Conservation (phyloP, 2,329 filamentous ascomycete genomes). For the Conoideocrella luteorostrata region DNA sequence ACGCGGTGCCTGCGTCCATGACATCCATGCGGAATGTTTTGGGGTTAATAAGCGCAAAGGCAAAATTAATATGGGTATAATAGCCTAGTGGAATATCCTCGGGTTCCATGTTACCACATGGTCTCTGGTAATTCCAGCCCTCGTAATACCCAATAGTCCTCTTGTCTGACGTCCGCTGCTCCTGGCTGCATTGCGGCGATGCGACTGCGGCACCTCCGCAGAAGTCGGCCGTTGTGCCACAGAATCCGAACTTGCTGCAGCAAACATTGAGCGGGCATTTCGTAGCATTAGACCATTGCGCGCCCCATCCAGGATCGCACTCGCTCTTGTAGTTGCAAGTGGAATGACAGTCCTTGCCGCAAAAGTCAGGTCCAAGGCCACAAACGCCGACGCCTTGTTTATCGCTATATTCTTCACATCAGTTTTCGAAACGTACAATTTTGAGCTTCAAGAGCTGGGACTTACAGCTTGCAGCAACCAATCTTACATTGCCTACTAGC, state of each 20-base stretch:
- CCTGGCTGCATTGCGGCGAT: neutral
- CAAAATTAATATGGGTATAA: constrained; percentile 27
- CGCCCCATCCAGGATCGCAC: constrained; percentile 21
- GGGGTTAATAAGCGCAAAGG: constrained; percentile 30
- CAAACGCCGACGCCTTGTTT: constrained; percentile 9
- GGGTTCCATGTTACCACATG: constrained; percentile 18
- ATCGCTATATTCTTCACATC: constrained; percentile 7
- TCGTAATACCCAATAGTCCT: constrained; percentile 27
- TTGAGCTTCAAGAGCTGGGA: neutral
- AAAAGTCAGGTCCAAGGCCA: constrained; percentile 19
- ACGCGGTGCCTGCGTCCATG: too few relatives aligned
- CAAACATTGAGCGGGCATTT: constrained; percentile 30
- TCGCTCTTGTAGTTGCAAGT: constrained; percentile 18
- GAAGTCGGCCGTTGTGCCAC: constrained; percentile 20
- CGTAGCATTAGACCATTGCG: constrained; percentile 14
- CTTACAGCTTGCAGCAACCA: too few relatives aligned
- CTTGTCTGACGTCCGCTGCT: constrained; percentile 5
- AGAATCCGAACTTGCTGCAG: constrained; percentile 27
- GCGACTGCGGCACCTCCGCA: constrained; percentile 9
- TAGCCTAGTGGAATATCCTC: constrained; percentile 18
- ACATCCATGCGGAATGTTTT: too few relatives aligned
- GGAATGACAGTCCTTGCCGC: constrained; percentile 18
- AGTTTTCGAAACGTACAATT: neutral
- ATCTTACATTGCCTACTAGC: too few relatives aligned
- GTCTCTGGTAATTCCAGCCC: constrained; percentile 16